Conservation (phyloP, 495 filamentous ascomycete species). For the Chaetomidium leptoderma region DNA sequence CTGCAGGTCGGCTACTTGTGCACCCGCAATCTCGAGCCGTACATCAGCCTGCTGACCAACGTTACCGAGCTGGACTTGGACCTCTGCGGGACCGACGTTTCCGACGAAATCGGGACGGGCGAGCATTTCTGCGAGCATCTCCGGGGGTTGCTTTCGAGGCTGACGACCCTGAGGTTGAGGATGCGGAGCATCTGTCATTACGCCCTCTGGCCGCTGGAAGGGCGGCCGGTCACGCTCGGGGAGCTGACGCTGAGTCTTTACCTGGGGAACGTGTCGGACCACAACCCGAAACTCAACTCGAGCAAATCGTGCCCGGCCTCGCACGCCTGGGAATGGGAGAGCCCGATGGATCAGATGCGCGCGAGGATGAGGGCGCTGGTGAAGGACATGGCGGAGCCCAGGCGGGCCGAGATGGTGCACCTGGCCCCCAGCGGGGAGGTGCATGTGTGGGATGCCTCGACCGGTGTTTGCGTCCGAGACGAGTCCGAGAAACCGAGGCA, state of each 20-base stretch:
- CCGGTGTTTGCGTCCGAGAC: slow-evolving; percentile 12
- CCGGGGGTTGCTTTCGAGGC: slow-evolving; percentile 11
- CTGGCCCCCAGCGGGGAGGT: slow-evolving; percentile 19
- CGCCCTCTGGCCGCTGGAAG: slow-evolving; percentile 2
- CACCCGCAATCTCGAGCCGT: slow-evolving; percentile 14
- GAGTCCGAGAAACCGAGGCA: slow-evolving; percentile 1
- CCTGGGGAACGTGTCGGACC: slow-evolving; percentile 17
- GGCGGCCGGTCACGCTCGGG: slow-evolving; percentile 4
- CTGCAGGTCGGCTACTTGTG: slow-evolving; percentile 10
- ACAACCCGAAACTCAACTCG: slow-evolving; percentile 27
- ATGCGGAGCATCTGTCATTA: slow-evolving; percentile 15
- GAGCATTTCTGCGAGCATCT: slow-evolving; percentile 20
- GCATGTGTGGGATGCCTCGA: slow-evolving; percentile 21
- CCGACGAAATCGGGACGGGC: background rate
- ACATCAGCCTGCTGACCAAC: slow-evolving; percentile 11
- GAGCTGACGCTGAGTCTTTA: slow-evolving; percentile 18
- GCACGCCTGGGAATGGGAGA: slow-evolving; percentile 4
- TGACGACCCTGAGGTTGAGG: slow-evolving; percentile 10
- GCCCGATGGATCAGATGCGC: slow-evolving; percentile 16
- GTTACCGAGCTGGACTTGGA: slow-evolving; percentile 24
- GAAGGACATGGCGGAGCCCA: slow-evolving; percentile 9
- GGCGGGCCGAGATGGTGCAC: slow-evolving; percentile 20
- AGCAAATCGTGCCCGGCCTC: background rate
- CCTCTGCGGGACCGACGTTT: slow-evolving; percentile 17
- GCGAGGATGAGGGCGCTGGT: slow-evolving; percentile 8